A percentile compares a stretch with the other conserved stretches of the same genome.
Evolutionary conservation across 805 yeast species (phyloP).

Genomic region (Pichia occidentalis): DNA sequence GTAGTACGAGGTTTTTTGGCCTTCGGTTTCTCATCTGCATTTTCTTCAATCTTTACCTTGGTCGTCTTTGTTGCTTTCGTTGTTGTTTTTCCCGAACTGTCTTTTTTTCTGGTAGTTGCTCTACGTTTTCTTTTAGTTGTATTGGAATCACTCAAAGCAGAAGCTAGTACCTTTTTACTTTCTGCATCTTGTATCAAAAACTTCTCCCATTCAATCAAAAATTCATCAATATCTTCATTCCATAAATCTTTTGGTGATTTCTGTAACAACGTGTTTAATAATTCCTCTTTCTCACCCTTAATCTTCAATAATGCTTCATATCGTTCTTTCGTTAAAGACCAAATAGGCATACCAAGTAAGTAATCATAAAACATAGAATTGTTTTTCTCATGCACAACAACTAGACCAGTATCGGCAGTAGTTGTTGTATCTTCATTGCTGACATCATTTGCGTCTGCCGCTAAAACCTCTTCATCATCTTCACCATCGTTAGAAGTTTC

Average conservation of each 20-base stretch:
- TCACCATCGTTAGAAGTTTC: conserved; percentile 8
- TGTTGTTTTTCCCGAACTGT: conserved; percentile 42
- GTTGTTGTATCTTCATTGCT: conserved; percentile 15
- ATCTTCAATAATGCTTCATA: conserved; percentile 75
- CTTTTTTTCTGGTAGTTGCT: conserved; percentile 42
- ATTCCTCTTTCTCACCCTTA: conserved; percentile 63
- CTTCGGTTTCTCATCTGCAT: conserved; percentile 15
- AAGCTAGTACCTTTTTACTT: conserved; percentile 45
- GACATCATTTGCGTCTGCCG: conserved; percentile 29
- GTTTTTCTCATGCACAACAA: conserved; percentile 38
- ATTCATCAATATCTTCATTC: conserved; percentile 75
- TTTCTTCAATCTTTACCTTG: conserved; percentile 14
- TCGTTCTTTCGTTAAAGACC: conserved; percentile 88
- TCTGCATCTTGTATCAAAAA: conserved; percentile 62
- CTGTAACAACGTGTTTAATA: conserved; percentile 57
- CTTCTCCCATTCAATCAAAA: conserved; percentile 56
- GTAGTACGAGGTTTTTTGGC: conserved; percentile 13
- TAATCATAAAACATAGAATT: conserved; percentile 72
- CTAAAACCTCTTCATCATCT: conserved; percentile 42
- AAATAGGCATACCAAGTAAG: conserved; percentile 82
- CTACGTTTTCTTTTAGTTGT: conserved; percentile 28
- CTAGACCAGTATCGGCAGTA: conserved; percentile 19
- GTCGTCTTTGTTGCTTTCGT: conserved; percentile 31
- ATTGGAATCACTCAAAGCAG: conserved; percentile 38
- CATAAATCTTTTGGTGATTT: conserved; percentile 82